Evolutionary conservation across 2,329 filamentous ascomycete species (phyloP).

Genomic region (Penicillium frequentans): DNA sequence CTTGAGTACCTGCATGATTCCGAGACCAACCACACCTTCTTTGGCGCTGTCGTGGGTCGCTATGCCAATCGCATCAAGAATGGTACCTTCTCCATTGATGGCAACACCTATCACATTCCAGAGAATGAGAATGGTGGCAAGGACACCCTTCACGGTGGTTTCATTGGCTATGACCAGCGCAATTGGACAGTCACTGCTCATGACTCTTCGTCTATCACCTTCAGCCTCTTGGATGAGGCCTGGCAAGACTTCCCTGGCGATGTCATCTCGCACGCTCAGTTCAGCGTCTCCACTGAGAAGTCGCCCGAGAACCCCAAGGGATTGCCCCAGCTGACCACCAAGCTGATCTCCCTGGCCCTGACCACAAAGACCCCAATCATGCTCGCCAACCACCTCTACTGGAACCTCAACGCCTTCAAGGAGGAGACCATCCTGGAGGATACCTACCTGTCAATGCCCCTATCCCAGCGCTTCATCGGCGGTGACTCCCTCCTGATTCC

Average conservation of each 20-base stretch:
- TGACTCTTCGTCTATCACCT: conserved; percentile 45
- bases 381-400: conserved; percentile 53
- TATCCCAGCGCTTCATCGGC: conserved; percentile 46
- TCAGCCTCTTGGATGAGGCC: conserved; percentile 45
- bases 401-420: conserved; percentile 53
- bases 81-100: conserved; percentile 54
- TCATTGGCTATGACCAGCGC: conserved; percentile 48
- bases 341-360: conserved; percentile 46
- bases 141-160: conserved; percentile 55
- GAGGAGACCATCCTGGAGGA: conserved; percentile 43
- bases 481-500: conserved; percentile 67
- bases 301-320: conserved; percentile 40
- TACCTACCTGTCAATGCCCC: conserved; percentile 47
- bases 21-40: conserved; percentile 49
- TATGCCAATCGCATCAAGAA: conserved; percentile 60
- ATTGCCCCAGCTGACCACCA: conserved; percentile 44
- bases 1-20: conserved; percentile 46
- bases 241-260: conserved; percentile 49
- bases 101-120: conserved; percentile 48
- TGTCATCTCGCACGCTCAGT: conserved; percentile 48
- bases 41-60: conserved; percentile 50
- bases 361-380: conserved; percentile 52
- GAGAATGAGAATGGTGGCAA: conserved; percentile 53
- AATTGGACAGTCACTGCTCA: conserved; percentile 51
- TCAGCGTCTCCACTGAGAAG: conserved; percentile 41